Percentiles rank a stretch among this genome's conserved stretches.
Evolutionary conservation across 225 moss, liverwort and hornwort species (phyloP).

Genomic region (Pseudoscleropodium purum): DNA sequence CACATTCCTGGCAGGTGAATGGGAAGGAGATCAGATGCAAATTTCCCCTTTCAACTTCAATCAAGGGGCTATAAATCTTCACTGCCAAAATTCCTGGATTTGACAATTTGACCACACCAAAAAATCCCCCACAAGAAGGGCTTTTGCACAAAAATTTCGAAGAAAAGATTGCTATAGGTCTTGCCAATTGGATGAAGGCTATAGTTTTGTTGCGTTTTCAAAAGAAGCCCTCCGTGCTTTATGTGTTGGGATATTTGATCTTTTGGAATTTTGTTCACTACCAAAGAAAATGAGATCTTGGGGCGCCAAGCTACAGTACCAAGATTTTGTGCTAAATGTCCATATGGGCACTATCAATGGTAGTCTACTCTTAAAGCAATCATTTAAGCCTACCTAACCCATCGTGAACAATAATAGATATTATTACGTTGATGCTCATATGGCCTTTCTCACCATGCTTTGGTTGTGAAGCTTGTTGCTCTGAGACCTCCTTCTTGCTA

Average conservation of each 20-base stretch:
- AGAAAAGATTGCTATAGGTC: background rate
- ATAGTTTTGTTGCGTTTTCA: background rate
- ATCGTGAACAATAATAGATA: no score
- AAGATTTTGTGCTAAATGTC: background rate
- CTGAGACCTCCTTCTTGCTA: background rate
- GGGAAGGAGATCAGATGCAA: background rate
- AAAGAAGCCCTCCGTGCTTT: background rate
- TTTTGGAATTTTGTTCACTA: background rate
- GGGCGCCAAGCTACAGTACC: background rate
- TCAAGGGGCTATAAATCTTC: background rate
- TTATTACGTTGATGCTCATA: no score
- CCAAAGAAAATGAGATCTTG: background rate
- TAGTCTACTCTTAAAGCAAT: no score
- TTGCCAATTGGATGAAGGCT: background rate
- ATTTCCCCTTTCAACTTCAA: background rate
- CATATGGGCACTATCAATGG: no score
- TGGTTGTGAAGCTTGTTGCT: no score
- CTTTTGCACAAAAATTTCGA: background rate
- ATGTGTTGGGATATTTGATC: background rate
- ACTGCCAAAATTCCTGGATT: background rate
- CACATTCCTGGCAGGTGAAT: background rate
- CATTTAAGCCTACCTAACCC: no score
- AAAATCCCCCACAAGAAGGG: no score
- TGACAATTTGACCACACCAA: background rate
- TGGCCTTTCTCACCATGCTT: background rate